phyloP scores from a whole-genome alignment of 768 basidiomycete genomes.

The Dentipellis sp. region DNA sequence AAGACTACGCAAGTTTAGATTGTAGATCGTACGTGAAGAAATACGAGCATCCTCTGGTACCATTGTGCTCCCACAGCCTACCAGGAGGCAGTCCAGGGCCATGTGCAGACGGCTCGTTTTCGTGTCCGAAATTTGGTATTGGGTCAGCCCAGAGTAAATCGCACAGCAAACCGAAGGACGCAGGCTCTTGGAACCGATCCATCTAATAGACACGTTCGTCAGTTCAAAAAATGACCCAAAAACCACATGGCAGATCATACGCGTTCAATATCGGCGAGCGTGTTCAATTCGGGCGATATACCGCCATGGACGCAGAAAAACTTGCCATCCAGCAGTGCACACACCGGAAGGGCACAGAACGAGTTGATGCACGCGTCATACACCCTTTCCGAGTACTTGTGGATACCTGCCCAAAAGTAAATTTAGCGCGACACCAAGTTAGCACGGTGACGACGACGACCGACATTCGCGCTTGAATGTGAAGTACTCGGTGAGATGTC shows the following conservation, averaged over 20 bases:
- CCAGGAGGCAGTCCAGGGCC: constrained; percentile 47
- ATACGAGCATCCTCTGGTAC: constrained; percentile 83
- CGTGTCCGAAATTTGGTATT: constrained; percentile 79
- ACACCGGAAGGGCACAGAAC: constrained; percentile 84
- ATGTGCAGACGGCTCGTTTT: constrained; percentile 44
- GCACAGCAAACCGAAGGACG: constrained; percentile 83
- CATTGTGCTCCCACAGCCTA: constrained; percentile 68
- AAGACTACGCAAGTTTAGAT: background rate
- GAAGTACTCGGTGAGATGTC: constrained; percentile 58
- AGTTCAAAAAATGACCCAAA: background rate
- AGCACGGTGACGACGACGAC: constrained; percentile 17
- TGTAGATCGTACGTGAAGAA: constrained; percentile 71
- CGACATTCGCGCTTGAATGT: constrained; percentile 96
- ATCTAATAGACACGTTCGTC: constrained; percentile 38
- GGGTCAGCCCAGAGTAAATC: constrained; percentile 98
- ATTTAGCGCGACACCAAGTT: background rate
- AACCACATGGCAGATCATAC: constrained; percentile 28
- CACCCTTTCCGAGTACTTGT: constrained; percentile 78
- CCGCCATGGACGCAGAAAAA: constrained; percentile 99
- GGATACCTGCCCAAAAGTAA: constrained; percentile 48
- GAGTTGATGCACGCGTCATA: constrained; percentile 91
- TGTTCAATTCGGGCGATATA: constrained; percentile 77
- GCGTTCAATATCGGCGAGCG: constrained; percentile 61
- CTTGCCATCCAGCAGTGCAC: constrained; percentile 87
- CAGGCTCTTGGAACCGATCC: constrained; percentile 90